A percentile compares a stretch with the other conserved stretches of the same genome.
Conservation (phyloP, 805 yeast genomes). For the Yamadazyma sp. region DNA sequence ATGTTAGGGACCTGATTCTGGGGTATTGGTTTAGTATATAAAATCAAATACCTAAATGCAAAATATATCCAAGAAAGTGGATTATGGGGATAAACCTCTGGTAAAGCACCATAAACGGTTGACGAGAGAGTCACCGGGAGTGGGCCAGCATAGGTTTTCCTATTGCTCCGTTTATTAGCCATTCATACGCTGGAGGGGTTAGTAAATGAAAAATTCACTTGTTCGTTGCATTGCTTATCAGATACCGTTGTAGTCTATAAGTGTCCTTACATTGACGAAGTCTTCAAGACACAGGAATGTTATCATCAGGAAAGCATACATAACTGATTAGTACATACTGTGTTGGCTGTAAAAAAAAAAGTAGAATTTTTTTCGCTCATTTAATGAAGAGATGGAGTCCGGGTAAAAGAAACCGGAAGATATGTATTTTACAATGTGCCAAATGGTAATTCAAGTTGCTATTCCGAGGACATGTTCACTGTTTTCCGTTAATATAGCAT, state of each 20-base stretch:
- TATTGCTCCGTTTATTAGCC: conserved; percentile 22
- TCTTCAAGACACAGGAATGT: conserved; percentile 25
- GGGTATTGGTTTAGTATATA: conserved; percentile 26
- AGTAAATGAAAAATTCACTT: conserved; percentile 11
- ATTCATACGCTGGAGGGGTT: conserved; percentile 10
- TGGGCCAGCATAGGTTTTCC: conserved; percentile 44
- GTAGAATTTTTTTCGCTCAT: not conserved
- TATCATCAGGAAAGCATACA: conserved; percentile 17
- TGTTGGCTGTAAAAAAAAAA: not conserved
- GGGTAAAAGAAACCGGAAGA: conserved; percentile 4
- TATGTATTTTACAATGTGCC: too few species aligned
- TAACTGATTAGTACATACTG: conserved; percentile 4
- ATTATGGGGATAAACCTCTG: conserved; percentile 59
- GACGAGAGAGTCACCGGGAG: conserved; percentile 53
- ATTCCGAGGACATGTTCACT: too few species aligned
- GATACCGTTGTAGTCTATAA: conserved; percentile 97
- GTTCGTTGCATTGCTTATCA: conserved; percentile 46
- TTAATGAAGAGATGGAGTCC: conserved; percentile 2
- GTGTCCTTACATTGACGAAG: conserved; percentile 55
- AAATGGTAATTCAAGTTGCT: too few species aligned
- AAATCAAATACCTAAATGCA: conserved; percentile 31
- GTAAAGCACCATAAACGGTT: conserved; percentile 43
- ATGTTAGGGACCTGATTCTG: conserved; percentile 20
- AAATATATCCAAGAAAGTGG: conserved; percentile 64
- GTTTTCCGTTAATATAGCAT: too few species aligned